A percentile compares a stretch with the other conserved stretches of the same genome.
phyloP scores from a whole-genome alignment of 2,329 filamentous ascomycete genomes.

The Aspergillus carbonarius region DNA sequence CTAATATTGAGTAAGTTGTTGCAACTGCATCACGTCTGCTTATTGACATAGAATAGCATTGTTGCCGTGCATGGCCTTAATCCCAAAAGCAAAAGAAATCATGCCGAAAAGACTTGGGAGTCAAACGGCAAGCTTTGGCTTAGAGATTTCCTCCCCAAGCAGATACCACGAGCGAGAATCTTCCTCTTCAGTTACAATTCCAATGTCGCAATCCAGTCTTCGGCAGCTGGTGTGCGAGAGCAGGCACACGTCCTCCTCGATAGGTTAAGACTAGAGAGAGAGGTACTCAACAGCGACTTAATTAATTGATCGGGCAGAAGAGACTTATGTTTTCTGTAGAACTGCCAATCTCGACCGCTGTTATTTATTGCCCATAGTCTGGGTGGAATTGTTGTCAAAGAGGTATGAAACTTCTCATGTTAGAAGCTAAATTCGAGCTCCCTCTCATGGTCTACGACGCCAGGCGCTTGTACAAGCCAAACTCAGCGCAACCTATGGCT shows the following conservation, averaged over 20 bases:
- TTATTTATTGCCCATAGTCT: conserved; percentile 31
- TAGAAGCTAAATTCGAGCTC: neutral
- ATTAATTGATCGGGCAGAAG: neutral
- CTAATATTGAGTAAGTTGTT: conserved; percentile 13
- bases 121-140: conserved; percentile 19
- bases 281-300: neutral
- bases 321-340: neutral
- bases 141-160: conserved; percentile 21
- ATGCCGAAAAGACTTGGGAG: conserved; percentile 22
- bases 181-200: conserved; percentile 30
- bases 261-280: conserved; percentile 16
- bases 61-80: conserved; percentile 26
- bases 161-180: conserved; percentile 24
- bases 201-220: conserved; percentile 24
- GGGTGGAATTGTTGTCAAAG: conserved; percentile 31
- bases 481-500: conserved; percentile 13
- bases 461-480: conserved; percentile 19
- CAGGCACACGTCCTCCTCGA: conserved; percentile 22
- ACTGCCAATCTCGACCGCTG: conserved; percentile 19
- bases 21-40: neutral
- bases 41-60: conserved; percentile 15
- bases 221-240: conserved; percentile 21
- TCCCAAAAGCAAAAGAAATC: conserved; percentile 15
- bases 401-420: conserved; percentile 14
- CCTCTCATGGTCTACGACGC: neutral